A percentile compares a stretch with the other conserved stretches of the same genome.
These are phyloP conservation scores for Exophiala aquamarina DNA, from an alignment of 2,329 filamentous ascomycete genomes.

Conservation along the genomic window DNA sequence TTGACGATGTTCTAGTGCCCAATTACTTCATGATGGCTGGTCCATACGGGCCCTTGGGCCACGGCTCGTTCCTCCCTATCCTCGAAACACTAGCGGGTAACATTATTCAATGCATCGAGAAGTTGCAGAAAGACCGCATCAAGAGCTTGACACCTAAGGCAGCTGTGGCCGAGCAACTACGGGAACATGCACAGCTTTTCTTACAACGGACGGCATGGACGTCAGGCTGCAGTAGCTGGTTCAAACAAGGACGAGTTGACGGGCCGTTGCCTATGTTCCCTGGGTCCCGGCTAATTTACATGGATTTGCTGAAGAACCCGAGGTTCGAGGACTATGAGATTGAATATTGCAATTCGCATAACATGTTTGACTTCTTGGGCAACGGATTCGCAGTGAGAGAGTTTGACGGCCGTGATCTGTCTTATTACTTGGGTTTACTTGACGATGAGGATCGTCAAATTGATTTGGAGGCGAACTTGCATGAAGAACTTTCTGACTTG, in stretches of 20 bases:
- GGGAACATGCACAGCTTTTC: constrained; percentile 48
- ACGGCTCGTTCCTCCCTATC: constrained; percentile 20
- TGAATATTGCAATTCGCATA: constrained; percentile 31
- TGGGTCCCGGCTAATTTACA: constrained; percentile 31
- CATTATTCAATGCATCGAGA: constrained; percentile 20
- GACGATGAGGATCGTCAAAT: constrained; percentile 18
- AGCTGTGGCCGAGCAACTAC: constrained; percentile 49
- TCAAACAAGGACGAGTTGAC: constrained; percentile 5
- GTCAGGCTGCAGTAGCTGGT: constrained; percentile 8
- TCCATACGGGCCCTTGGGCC: constrained; percentile 32
- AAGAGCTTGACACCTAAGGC: constrained; percentile 37
- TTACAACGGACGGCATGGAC: constrained; percentile 36
- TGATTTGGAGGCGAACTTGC: constrained; percentile 16
- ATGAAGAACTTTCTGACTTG: constrained; percentile 16
- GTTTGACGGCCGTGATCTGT: constrained; percentile 10
- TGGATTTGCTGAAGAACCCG: constrained; percentile 33
- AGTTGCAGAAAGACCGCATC: constrained; percentile 24
- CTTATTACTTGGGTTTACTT: constrained; percentile 17
- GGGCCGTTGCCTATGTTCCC: constrained; percentile 25
- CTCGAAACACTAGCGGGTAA: constrained; percentile 16
- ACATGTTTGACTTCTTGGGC: constrained; percentile 18
- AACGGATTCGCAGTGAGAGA: constrained; percentile 9
- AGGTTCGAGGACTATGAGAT: constrained; percentile 40
- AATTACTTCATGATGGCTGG: constrained; percentile 34
- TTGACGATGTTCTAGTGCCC: constrained; percentile 26